Conservation (phyloP, 371 early-diverging fungal species). For the Lichtheimia ramosa region DNA sequence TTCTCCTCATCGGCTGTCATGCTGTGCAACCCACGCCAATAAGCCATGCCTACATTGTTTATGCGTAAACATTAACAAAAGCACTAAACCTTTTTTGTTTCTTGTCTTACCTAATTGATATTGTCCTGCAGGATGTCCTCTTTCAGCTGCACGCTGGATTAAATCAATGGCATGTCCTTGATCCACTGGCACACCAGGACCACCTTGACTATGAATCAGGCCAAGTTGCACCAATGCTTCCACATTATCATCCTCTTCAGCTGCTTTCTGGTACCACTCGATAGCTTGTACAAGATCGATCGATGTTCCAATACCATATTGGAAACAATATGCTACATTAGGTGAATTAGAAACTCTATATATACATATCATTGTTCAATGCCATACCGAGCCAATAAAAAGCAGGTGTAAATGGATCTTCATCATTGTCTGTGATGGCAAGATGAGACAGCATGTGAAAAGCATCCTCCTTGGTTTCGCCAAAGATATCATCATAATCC, state of each 20-base stretch:
- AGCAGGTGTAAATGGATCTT: slow-evolving; percentile 22
- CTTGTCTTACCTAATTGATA: slow-evolving; percentile 31
- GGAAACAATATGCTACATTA: slow-evolving; percentile 23
- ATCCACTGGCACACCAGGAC: slow-evolving; percentile 9
- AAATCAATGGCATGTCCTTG: slow-evolving; percentile 15
- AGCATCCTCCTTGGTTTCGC: slow-evolving; percentile 23
- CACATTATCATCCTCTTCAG: slow-evolving; percentile 21
- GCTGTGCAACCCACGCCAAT: slow-evolving; percentile 33
- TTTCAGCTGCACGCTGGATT: slow-evolving; percentile 23
- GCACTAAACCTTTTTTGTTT: background rate
- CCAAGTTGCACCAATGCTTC: slow-evolving; percentile 31
- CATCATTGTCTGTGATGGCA: slow-evolving; percentile 21
- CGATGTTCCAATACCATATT: slow-evolving; percentile 29
- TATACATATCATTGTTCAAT: background rate
- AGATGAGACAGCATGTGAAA: slow-evolving; percentile 24
- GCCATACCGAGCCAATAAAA: slow-evolving; percentile 45
- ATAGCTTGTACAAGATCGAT: slow-evolving; percentile 19
- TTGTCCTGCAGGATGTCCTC: slow-evolving; percentile 39
- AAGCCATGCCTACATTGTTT: slow-evolving; percentile 11
- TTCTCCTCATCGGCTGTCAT: slow-evolving; percentile 15
- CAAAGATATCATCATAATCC: slow-evolving; percentile 1
- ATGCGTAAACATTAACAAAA: background rate
- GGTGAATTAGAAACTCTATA: background rate
- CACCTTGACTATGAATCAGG: slow-evolving; percentile 24
- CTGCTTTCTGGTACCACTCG: slow-evolving; percentile 28